Evolutionary conservation across 257 asterid genomes (phyloP).

Genomic region (Cruciata laevipes): DNA sequence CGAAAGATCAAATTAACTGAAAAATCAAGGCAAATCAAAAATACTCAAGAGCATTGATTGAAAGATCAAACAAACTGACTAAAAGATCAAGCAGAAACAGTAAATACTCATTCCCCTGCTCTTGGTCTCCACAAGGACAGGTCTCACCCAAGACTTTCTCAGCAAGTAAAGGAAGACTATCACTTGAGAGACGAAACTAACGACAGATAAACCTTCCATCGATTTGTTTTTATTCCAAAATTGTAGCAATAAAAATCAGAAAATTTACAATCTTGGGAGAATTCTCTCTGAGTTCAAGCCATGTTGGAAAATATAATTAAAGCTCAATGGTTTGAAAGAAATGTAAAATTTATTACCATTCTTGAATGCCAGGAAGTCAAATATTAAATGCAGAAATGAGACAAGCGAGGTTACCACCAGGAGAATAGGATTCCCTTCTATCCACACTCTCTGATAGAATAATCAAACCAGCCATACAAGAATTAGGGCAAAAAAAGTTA

Average conservation of each 20-base stretch:
- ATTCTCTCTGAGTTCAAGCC: not conserved
- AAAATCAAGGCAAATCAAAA: no score
- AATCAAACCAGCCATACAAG: conserved; percentile 21
- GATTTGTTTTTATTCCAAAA: conserved; percentile 99
- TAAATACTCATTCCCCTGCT: no score
- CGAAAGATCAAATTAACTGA: no score
- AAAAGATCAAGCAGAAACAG: no score
- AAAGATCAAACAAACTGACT: no score
- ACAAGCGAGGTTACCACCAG: conserved; percentile 85
- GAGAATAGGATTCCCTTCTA: conserved; percentile 96
- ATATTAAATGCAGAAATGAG: conserved; percentile 75
- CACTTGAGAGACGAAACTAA: conserved; percentile 81
- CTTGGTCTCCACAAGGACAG: no score
- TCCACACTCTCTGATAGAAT: conserved; percentile 75
- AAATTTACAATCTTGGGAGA: not conserved
- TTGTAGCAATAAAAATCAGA: conserved; percentile 32
- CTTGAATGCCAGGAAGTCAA: conserved; percentile 95
- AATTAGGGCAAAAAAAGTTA: not conserved
- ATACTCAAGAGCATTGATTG: no score
- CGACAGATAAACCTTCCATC: conserved; percentile 97
- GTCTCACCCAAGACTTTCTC: no score
- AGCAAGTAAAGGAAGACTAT: conserved; percentile 89
- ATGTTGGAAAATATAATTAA: not conserved
- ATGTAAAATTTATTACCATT: conserved; percentile 46
- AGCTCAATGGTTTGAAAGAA: not conserved